Evolutionary conservation across 176 grass and related monocot species (phyloP).

Genomic region (Saccharum officinarum): DNA sequence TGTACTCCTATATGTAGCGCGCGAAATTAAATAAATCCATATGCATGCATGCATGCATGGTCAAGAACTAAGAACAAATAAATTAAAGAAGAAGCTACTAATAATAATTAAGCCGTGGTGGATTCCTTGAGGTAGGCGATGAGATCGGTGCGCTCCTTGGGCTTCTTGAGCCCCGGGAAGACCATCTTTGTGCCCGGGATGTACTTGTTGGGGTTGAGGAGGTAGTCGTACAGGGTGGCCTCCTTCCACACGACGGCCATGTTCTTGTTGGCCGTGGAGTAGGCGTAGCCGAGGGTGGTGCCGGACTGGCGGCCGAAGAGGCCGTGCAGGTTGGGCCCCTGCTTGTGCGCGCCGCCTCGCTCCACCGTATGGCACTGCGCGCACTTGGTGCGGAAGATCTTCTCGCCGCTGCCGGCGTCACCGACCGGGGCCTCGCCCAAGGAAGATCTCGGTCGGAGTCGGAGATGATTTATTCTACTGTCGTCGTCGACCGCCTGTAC

Average conservation of each 20-base stretch:
- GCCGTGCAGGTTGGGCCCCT: conserved; percentile 76
- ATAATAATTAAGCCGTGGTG: conserved; percentile 41
- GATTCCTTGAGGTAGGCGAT: conserved; percentile 74
- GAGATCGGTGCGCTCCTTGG: conserved; percentile 66
- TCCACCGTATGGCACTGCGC: conserved; percentile 97
- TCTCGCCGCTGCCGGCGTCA: conserved; percentile 62
- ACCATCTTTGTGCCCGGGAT: conserved; percentile 86
- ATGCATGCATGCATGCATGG: no score
- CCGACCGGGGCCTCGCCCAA: conserved; percentile 72
- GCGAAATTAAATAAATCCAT: no score
- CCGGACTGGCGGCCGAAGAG: conserved; percentile 79
- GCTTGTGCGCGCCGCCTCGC: conserved; percentile 81
- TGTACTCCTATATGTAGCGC: no score
- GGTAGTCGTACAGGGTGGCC: conserved; percentile 65
- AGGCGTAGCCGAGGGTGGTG: conserved; percentile 69
- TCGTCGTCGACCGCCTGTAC: no score
- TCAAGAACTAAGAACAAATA: no score
- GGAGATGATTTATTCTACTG: no score
- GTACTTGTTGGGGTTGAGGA: conserved; percentile 84
- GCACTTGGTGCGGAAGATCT: conserved; percentile 98
- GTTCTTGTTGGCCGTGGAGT: conserved; percentile 72
- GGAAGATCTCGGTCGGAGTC: neutral
- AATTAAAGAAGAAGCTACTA: no score
- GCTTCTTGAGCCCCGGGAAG: conserved; percentile 81
- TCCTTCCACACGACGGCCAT: conserved; percentile 78